Evolutionary conservation across 2,329 filamentous ascomycete species (phyloP).

Genomic region (Diplodia intermedia): DNA sequence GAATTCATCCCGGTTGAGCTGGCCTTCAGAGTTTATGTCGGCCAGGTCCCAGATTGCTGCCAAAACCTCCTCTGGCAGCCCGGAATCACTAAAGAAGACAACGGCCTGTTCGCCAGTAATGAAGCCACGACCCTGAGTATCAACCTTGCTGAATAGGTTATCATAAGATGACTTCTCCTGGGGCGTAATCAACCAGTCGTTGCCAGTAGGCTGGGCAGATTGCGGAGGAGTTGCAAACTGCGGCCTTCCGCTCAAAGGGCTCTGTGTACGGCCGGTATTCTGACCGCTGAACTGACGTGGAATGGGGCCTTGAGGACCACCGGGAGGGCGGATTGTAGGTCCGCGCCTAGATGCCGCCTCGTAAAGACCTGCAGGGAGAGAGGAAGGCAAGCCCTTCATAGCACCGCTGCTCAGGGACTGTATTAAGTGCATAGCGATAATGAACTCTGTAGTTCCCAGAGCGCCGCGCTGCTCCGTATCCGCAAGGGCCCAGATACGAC

Average conservation of each 20-base stretch:
- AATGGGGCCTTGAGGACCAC: slow-evolving; percentile 65
- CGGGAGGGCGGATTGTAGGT: slow-evolving; percentile 54
- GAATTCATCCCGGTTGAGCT: slow-evolving; percentile 87
- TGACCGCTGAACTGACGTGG: slow-evolving; percentile 82
- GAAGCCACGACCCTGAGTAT: slow-evolving; percentile 78
- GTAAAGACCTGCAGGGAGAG: slow-evolving; percentile 83
- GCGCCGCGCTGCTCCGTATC: slow-evolving; percentile 92
- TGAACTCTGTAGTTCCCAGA: slow-evolving; percentile 87
- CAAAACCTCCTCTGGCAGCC: slow-evolving; percentile 83
- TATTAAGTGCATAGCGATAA: slow-evolving; percentile 97
- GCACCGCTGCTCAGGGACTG: slow-evolving; percentile 87
- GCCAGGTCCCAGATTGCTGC: slow-evolving; percentile 98
- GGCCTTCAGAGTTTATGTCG: slow-evolving; percentile 89
- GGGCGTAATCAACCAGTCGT: slow-evolving; percentile 82
- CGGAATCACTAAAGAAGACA: slow-evolving; percentile 90
- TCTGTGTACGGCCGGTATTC: slow-evolving; percentile 60
- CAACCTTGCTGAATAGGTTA: slow-evolving; percentile 80
- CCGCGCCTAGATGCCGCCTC: slow-evolving; percentile 80
- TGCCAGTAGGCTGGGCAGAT: slow-evolving; percentile 62
- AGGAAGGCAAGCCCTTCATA: slow-evolving; percentile 78
- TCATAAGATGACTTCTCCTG: slow-evolving; percentile 90
- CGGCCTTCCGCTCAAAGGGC: slow-evolving; percentile 59
- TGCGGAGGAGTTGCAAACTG: slow-evolving; percentile 58
- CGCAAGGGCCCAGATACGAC: slow-evolving; percentile 94
- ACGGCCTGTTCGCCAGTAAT: slow-evolving; percentile 96